phyloP scores from a whole-genome alignment of 202 grass and related monocot genomes.

The Carex arenaria region DNA sequence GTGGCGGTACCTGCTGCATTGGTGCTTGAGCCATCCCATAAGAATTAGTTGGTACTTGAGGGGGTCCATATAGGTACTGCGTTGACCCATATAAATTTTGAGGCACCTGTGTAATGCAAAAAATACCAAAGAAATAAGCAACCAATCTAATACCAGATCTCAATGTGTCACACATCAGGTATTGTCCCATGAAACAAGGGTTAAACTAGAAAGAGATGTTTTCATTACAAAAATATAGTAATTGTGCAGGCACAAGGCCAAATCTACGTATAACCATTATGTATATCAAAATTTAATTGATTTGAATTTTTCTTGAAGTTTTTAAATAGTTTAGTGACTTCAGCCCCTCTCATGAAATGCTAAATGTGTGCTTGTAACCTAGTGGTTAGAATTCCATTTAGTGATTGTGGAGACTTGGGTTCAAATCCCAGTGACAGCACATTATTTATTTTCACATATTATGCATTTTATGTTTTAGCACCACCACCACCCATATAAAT shows the following conservation, averaged over 20 bases:
- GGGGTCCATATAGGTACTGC: conserved; percentile 19
- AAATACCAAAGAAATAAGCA: conserved; percentile 5
- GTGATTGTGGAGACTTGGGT: too few relatives aligned
- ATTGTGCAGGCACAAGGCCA: background rate
- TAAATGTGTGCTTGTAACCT: too few relatives aligned
- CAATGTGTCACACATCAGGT: background rate
- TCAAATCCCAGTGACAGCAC: too few relatives aligned
- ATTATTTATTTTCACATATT: too few relatives aligned
- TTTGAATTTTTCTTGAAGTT: too few relatives aligned
- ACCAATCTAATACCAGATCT: background rate
- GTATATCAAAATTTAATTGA: too few relatives aligned
- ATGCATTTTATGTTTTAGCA: too few relatives aligned
- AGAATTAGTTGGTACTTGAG: conserved; percentile 17
- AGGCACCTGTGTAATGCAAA: conserved; percentile 2
- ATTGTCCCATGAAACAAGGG: background rate
- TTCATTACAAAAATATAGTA: background rate
- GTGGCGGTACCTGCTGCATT: background rate
- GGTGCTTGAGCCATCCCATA: conserved; percentile 15
- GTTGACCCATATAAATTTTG: conserved; percentile 12
- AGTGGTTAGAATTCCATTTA: too few relatives aligned
- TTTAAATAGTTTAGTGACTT: too few relatives aligned
- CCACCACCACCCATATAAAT: too few relatives aligned
- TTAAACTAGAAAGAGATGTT: background rate
- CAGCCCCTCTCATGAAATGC: too few relatives aligned
- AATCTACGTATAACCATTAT: too few relatives aligned